Evolutionary conservation across 345 rosid genomes (phyloP).

Genomic region (Jatropha curcas): DNA sequence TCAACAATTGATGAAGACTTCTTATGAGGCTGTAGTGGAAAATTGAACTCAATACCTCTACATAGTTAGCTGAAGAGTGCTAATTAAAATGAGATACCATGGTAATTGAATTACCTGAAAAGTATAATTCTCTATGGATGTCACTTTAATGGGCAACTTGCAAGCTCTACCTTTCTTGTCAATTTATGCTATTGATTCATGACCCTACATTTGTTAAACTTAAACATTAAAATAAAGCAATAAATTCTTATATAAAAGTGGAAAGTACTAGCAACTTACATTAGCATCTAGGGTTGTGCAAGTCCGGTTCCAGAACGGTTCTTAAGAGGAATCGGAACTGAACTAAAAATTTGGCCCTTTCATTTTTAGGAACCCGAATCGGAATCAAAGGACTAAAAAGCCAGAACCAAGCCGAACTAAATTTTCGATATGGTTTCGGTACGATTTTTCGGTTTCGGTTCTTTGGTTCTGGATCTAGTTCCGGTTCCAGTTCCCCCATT

Average conservation of each 20-base stretch:
- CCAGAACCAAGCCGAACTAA: too few species aligned
- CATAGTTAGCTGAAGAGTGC: constrained; percentile 31
- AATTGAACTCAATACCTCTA: constrained; percentile 29
- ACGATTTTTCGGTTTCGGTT: too few species aligned
- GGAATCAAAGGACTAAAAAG: too few species aligned
- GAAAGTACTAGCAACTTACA: not conserved
- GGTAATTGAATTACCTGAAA: constrained; percentile 84
- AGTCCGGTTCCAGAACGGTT: too few species aligned
- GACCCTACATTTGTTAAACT: constrained; percentile 52
- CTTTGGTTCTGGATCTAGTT: too few species aligned
- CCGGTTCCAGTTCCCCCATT: too few species aligned
- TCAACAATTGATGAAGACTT: constrained; percentile 29
- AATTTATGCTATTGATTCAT: constrained; percentile 60
- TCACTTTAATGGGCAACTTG: constrained; percentile 58
- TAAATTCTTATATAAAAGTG: not conserved
- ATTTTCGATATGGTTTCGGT: too few species aligned
- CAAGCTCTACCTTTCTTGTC: constrained; percentile 69
- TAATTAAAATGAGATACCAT: constrained; percentile 70
- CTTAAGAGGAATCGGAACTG: too few species aligned
- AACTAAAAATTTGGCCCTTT: too few species aligned
- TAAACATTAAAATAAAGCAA: constrained; percentile 6
- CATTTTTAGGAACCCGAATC: too few species aligned
- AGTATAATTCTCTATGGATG: constrained; percentile 66
- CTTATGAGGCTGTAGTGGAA: constrained; percentile 33
- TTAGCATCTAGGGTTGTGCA: too few species aligned